Evolutionary conservation across 2,329 filamentous ascomycete genomes (phyloP).

Genomic region (Nemania serpens): DNA sequence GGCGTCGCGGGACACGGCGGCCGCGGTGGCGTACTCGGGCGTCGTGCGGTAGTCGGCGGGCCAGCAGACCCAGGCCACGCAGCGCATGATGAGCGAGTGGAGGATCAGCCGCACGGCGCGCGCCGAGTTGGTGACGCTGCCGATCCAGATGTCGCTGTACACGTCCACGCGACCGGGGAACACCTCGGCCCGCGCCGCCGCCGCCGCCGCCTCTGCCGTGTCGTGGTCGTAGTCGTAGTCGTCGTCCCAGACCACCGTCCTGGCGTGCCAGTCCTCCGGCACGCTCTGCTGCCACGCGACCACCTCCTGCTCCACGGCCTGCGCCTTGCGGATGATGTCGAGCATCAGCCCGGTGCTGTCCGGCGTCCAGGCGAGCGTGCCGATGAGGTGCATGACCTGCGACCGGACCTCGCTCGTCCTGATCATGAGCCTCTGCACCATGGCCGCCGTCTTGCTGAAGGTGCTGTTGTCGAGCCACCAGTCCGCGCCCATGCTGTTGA

Average conservation of each 20-base stretch:
- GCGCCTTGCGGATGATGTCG: conserved; percentile 56
- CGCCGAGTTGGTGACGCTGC: conserved; percentile 61
- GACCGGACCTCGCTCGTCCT: conserved; percentile 60
- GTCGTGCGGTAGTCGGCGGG: conserved; percentile 67
- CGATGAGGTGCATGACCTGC: conserved; percentile 57
- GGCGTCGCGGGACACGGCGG: conserved; percentile 54
- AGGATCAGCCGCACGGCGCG: conserved; percentile 60
- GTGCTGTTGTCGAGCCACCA: conserved; percentile 64
- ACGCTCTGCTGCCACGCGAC: conserved; percentile 56
- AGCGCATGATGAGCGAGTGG: conserved; percentile 60
- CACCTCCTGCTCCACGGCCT: conserved; percentile 57
- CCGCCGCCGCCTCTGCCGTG: conserved; percentile 52
- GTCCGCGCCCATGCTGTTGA: conserved; percentile 52
- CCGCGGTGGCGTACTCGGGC: conserved; percentile 62
- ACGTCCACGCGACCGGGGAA: conserved; percentile 65
- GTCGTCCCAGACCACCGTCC: conserved; percentile 62
- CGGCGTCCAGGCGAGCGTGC: conserved; percentile 50
- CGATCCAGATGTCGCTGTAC: conserved; percentile 63
- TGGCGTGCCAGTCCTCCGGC: conserved; percentile 55
- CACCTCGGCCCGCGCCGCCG: conserved; percentile 52
- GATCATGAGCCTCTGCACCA: conserved; percentile 58
- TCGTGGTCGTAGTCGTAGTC: conserved; percentile 54
- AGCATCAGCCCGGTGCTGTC: conserved; percentile 57
- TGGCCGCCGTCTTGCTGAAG: conserved; percentile 53
- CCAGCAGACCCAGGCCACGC: conserved; percentile 63